These are phyloP conservation scores for Raffaelea arxii DNA, from an alignment of 2,329 filamentous ascomycete genomes.

Conservation along the genomic window DNA sequence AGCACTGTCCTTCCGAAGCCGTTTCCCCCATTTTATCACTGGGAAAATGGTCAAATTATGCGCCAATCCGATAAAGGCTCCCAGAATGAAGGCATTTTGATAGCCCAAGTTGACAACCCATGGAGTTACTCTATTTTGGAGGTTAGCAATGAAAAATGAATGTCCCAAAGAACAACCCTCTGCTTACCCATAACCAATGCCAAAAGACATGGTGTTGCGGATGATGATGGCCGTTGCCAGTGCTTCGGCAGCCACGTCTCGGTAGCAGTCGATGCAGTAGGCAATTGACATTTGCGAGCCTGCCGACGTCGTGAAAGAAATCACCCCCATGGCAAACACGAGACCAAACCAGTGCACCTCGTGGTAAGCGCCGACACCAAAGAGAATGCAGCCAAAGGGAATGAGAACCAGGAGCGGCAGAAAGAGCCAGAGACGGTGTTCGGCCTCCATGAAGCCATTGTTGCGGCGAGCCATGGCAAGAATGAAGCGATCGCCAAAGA, in stretches of 20 bases:
- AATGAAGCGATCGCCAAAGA: too few species aligned
- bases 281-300: slow-evolving; percentile 26
- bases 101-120: slow-evolving; percentile 21
- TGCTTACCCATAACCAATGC: slow-evolving; percentile 24
- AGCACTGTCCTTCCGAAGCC: not conserved
- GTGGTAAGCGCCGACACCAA: slow-evolving; percentile 35
- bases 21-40: slow-evolving; percentile 30
- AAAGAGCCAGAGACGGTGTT: slow-evolving; percentile 18
- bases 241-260: slow-evolving; percentile 15
- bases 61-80: slow-evolving; percentile 18
- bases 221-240: slow-evolving; percentile 15
- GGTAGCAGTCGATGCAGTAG: slow-evolving; percentile 31
- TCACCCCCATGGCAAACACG: slow-evolving; percentile 28
- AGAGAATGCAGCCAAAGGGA: slow-evolving; percentile 29
- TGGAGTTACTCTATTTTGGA: slow-evolving; percentile 33
- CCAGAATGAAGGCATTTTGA: slow-evolving; percentile 22
- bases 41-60: slow-evolving; percentile 18
- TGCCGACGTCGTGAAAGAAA: slow-evolving; percentile 28
- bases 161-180: too few species aligned
- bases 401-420: slow-evolving; percentile 17
- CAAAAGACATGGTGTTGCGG: slow-evolving; percentile 15
- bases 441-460: slow-evolving; percentile 23
- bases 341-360: slow-evolving; percentile 30
- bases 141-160: too few species aligned
- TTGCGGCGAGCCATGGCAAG: slow-evolving; percentile 26